Evolutionary conservation across 257 asterid genomes (phyloP).

Genomic region (Gentiana straminea): DNA sequence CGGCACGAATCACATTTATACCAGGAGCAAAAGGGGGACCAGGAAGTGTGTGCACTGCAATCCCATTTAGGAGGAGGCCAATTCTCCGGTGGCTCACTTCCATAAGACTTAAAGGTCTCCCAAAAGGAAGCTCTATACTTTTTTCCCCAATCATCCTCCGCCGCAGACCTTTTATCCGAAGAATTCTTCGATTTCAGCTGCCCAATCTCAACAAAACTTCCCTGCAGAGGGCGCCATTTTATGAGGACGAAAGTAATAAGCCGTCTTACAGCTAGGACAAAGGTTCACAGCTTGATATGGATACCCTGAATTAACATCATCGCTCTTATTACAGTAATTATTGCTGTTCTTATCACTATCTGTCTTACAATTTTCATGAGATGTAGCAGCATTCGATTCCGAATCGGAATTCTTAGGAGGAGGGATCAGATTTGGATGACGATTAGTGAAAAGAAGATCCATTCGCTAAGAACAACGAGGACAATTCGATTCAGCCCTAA

Average conservation of each 20-base stretch:
- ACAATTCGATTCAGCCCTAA: conserved; percentile 88
- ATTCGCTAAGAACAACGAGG: conserved; percentile 90
- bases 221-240: conserved; percentile 78
- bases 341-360: conserved; percentile 3
- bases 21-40: conserved; percentile 90
- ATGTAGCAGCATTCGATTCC: not conserved
- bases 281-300: conserved; percentile 68
- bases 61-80: conserved; percentile 61
- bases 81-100: conserved; percentile 69
- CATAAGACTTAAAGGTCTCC: conserved; percentile 65
- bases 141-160: conserved; percentile 39
- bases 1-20: conserved; percentile 45
- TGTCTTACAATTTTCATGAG: not conserved
- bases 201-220: conserved; percentile 81
- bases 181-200: conserved; percentile 43
- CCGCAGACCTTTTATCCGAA: conserved; percentile 35
- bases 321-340: conserved; percentile 14
- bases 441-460: conserved; percentile 72
- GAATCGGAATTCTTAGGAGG: conserved; percentile 20
- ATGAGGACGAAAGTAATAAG: conserved; percentile 65
- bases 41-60: conserved; percentile 84
- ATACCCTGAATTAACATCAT: conserved; percentile 18
- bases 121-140: conserved; percentile 59
- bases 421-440: conserved; percentile 50
- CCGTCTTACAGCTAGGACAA: conserved; percentile 89